These are phyloP conservation scores for Pseudisothecium myosuroides DNA, from an alignment of 225 moss, liverwort and hornwort species.

Conservation along the genomic window DNA sequence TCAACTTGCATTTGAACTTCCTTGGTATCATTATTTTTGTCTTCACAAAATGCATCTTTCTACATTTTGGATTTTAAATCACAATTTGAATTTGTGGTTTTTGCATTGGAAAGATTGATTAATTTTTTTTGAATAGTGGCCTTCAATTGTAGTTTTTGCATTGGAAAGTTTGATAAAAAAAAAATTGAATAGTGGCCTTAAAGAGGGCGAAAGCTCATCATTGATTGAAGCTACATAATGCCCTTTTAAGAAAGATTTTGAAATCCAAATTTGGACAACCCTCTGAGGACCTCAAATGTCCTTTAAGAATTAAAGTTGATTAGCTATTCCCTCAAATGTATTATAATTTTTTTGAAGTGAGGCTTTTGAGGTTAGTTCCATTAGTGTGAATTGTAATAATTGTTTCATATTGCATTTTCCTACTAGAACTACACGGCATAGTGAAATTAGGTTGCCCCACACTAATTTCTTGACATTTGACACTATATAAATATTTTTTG, in stretches of 20 bases:
- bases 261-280: background rate
- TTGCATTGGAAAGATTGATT: background rate
- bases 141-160: background rate
- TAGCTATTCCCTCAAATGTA: fast-evolving
- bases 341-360: background rate
- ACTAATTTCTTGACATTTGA: too few relatives aligned
- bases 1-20: background rate
- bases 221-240: background rate
- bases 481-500: too few relatives aligned
- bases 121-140: too few relatives aligned
- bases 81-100: background rate
- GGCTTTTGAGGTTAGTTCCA: background rate
- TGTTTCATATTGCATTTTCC: background rate
- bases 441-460: too few relatives aligned
- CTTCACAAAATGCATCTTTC: background rate
- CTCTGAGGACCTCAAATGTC: fast-evolving
- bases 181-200: background rate
- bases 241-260: background rate
- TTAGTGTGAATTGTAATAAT: fast-evolving
- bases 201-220: fast-evolving
- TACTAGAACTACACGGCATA: background rate
- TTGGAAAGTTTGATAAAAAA: background rate
- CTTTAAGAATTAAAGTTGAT: background rate
- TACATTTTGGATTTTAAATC: background rate
- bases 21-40: background rate